phyloP scores from a whole-genome alignment of 371 early-diverging fungal species.

The Apophysomyces variabilis region DNA sequence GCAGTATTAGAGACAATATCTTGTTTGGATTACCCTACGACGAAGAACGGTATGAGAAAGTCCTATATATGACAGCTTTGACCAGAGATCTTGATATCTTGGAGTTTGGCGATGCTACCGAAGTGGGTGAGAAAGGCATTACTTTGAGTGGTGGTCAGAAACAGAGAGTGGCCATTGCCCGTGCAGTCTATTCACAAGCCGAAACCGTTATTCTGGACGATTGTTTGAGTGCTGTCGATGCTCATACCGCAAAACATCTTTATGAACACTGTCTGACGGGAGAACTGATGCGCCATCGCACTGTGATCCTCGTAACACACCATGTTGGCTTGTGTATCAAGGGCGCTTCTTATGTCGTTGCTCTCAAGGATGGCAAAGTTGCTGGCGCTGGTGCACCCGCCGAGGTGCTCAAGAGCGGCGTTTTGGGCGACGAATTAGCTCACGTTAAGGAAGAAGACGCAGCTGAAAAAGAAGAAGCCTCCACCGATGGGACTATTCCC shows the following conservation, averaged over 20 bases:
- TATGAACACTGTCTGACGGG: constrained; percentile 69
- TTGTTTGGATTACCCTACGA: constrained; percentile 75
- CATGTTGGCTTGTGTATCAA: constrained; percentile 74
- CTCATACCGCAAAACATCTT: constrained; percentile 83
- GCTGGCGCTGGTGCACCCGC: constrained; percentile 54
- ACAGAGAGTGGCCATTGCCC: constrained; percentile 64
- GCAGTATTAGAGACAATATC: constrained; percentile 77
- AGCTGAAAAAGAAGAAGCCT: constrained; percentile 25
- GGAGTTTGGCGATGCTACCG: constrained; percentile 79
- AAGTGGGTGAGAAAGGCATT: constrained; percentile 86
- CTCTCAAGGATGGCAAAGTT: constrained; percentile 67
- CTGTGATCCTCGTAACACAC: constrained; percentile 84
- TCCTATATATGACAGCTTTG: constrained; percentile 70
- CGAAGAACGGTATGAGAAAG: constrained; percentile 61
- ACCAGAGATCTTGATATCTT: constrained; percentile 79
- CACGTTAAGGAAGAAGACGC: constrained; percentile 20
- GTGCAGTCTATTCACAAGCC: constrained; percentile 74
- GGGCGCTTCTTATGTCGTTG: constrained; percentile 67
- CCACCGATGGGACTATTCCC: constrained; percentile 39
- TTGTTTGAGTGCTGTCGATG: constrained; percentile 78
- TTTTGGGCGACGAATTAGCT: constrained; percentile 49
- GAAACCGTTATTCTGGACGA: constrained; percentile 73
- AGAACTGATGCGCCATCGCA: constrained; percentile 69
- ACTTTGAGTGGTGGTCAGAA: constrained; percentile 87
- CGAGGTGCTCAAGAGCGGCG: constrained; percentile 45